phyloP scores from a whole-genome alignment of 1,284 basidiomycete species.

The Earliella scabrosa region DNA sequence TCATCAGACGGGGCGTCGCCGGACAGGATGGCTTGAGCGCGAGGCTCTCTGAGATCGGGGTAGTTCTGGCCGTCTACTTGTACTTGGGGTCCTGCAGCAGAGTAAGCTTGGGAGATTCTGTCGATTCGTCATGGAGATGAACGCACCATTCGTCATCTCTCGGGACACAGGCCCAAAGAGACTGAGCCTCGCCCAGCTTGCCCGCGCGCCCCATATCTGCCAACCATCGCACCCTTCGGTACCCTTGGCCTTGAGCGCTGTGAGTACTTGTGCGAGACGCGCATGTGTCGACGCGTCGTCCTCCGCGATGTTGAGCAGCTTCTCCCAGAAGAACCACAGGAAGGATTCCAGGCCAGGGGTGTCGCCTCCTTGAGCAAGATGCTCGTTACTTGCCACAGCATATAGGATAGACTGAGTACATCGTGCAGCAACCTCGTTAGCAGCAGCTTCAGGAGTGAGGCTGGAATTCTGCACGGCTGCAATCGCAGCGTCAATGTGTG shows the following conservation, averaged over 20 bases:
- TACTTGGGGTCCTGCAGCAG: no score
- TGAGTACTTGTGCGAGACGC: constrained; percentile 6
- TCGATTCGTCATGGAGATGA: no score
- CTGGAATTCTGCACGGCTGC: no score
- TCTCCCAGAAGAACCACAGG: constrained; percentile 16
- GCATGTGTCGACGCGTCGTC: constrained; percentile 11
- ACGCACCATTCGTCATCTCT: constrained; percentile 18
- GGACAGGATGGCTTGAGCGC: constrained; percentile 2
- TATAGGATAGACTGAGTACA: no score
- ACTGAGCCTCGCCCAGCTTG: constrained; percentile 15
- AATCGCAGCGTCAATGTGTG: no score
- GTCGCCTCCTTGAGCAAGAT: background rate
- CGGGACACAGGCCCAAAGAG: constrained; percentile 9
- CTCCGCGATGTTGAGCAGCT: background rate
- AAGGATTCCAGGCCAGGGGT: constrained; percentile 17
- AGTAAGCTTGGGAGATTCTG: no score
- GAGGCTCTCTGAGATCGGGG: background rate
- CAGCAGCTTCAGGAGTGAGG: no score
- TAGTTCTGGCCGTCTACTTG: background rate
- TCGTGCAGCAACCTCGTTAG: no score
- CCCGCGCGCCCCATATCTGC: constrained; percentile 11
- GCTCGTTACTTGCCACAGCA: no score
- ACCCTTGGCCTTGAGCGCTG: constrained; percentile 10
- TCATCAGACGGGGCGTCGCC: constrained; percentile 4
- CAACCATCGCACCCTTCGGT: constrained; percentile 11